Percentiles rank a stretch among this genome's conserved stretches.
These are phyloP conservation scores for Malus hybrid DNA, from an alignment of 331 rosid species.

Conservation along the genomic window DNA sequence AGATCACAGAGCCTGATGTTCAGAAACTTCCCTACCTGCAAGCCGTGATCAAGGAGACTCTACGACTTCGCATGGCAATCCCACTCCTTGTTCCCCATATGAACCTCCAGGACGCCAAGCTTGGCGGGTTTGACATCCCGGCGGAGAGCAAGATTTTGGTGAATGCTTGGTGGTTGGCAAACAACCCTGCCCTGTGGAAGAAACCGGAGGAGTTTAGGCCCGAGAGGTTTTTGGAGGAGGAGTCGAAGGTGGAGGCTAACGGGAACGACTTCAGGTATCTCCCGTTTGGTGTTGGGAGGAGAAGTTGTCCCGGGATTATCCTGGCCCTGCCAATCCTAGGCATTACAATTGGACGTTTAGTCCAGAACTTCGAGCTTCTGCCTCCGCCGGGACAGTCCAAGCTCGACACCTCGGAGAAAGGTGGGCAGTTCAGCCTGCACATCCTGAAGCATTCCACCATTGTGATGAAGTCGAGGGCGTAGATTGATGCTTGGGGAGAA, in stretches of 20 bases:
- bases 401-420: conserved; percentile 74
- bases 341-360: conserved; percentile 69
- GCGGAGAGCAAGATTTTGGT: conserved; percentile 86
- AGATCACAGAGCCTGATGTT: too few relatives aligned
- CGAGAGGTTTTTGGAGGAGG: conserved; percentile 33
- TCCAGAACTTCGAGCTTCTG: conserved; percentile 74
- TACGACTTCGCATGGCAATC: conserved; percentile 73
- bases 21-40: conserved; percentile 65
- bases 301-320: conserved; percentile 90
- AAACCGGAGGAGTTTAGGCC: conserved; percentile 67
- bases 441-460: conserved; percentile 81
- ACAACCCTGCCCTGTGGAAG: conserved; percentile 82
- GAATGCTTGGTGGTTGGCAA: conserved; percentile 91
- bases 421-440: conserved; percentile 88
- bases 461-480: conserved; percentile 54
- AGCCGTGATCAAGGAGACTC: conserved; percentile 17
- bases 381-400: conserved; percentile 77
- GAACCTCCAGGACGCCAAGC: conserved; percentile 83
- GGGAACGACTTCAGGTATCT: conserved; percentile 86
- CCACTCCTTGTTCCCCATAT: conserved; percentile 91
- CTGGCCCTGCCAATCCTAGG: conserved; percentile 81
- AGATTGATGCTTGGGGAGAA: too few relatives aligned
- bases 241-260: conserved; percentile 71
- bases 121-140: conserved; percentile 60
- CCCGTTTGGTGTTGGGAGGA: conserved; percentile 78